phyloP scores from a whole-genome alignment of 331 rosid species.

The Erythrophleum ivorense region DNA sequence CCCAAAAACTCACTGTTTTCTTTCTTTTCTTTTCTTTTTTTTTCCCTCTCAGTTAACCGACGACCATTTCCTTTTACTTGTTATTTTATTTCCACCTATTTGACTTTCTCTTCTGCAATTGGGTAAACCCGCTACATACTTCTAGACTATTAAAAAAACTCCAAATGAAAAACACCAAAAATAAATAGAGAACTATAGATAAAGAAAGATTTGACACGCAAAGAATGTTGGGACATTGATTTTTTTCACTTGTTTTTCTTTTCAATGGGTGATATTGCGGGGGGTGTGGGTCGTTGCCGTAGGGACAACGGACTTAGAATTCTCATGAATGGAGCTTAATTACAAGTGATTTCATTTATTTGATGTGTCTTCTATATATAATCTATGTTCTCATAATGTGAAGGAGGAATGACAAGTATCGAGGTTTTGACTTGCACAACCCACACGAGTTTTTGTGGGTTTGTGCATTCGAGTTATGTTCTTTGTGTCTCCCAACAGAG shows the following conservation, averaged over 20 bases:
- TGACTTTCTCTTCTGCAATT: constrained; percentile 61
- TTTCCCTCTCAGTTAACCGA: constrained; percentile 36
- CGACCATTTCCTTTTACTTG: constrained; percentile 56
- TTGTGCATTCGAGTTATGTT: constrained; percentile 36
- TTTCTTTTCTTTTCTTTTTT: constrained; percentile 3
- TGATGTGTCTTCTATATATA: constrained; percentile 21
- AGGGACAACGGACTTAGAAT: constrained; percentile 71
- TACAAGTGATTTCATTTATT: constrained; percentile 49
- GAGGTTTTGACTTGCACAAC: constrained; percentile 56
- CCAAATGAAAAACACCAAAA: constrained; percentile 1
- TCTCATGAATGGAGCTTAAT: constrained; percentile 35
- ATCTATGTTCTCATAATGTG: constrained; percentile 32
- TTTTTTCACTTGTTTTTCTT: background rate
- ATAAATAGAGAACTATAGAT: background rate
- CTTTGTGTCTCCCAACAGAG: constrained; percentile 46
- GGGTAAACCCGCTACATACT: constrained; percentile 41
- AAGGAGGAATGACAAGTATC: constrained; percentile 44
- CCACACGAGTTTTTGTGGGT: constrained; percentile 42
- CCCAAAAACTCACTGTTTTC: constrained; percentile 38
- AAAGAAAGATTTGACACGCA: background rate
- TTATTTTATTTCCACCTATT: constrained; percentile 38
- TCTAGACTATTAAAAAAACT: constrained; percentile 32
- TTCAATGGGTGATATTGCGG: background rate
- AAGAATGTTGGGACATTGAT: constrained; percentile 38
- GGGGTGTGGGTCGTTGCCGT: constrained; percentile 65